Percentiles rank a stretch among this genome's conserved stretches.
phyloP scores from a whole-genome alignment of 1,284 basidiomycete genomes.

The Ustilago crameri region DNA sequence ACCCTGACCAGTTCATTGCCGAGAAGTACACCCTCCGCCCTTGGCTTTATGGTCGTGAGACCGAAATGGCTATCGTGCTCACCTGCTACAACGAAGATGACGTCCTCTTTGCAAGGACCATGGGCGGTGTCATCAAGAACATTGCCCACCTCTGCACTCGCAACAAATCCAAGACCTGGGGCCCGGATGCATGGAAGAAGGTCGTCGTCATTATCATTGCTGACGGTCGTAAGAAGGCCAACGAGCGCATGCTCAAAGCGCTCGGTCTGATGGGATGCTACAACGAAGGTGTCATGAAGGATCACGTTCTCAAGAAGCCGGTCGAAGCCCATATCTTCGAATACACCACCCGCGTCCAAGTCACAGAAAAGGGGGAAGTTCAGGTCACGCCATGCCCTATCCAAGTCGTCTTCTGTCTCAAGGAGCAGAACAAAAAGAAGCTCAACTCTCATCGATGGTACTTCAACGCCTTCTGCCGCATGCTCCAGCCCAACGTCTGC shows the following conservation, averaged over 20 bases:
- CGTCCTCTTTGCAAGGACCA: conserved; percentile 86
- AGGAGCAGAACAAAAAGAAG: conserved; percentile 66
- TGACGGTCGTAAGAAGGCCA: conserved; percentile 90
- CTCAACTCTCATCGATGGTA: conserved; percentile 65
- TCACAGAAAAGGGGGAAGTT: conserved; percentile 84
- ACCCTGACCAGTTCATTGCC: conserved; percentile 86
- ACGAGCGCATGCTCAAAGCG: conserved; percentile 93
- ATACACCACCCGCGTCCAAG: conserved; percentile 88
- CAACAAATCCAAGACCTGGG: conserved; percentile 94
- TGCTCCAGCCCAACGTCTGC: conserved; percentile 81
- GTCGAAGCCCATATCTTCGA: conserved; percentile 96
- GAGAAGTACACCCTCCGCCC: conserved; percentile 87
- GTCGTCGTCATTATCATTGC: conserved; percentile 77
- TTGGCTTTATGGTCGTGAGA: conserved; percentile 78
- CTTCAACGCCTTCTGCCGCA: conserved; percentile 68
- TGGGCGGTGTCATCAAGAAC: conserved; percentile 89
- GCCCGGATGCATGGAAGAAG: conserved; percentile 95
- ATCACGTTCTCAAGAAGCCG: conserved; percentile 83
- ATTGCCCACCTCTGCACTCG: conserved; percentile 78
- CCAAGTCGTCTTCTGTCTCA: conserved; percentile 67
- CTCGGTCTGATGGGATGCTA: conserved; percentile 73
- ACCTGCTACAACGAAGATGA: conserved; percentile 96
- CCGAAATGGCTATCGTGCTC: conserved; percentile 83
- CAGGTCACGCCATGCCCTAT: conserved; percentile 67
- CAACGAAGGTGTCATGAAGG: conserved; percentile 83